A percentile compares a stretch with the other conserved stretches of the same genome.
phyloP scores from a whole-genome alignment of 768 basidiomycete species.

The Pleurotus pulmonarius region DNA sequence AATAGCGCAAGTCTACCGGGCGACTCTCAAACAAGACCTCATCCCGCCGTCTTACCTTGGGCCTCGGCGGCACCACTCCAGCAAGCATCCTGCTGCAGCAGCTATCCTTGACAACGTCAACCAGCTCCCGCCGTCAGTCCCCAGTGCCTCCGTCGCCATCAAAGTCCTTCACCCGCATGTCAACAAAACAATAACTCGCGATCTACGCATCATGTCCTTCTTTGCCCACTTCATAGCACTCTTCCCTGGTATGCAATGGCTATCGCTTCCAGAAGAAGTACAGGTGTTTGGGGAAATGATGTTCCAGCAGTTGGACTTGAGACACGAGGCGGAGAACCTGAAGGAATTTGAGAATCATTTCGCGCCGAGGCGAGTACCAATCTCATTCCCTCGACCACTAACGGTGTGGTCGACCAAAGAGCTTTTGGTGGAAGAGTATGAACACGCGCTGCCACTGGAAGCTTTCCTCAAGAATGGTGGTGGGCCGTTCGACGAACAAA shows the following conservation, averaged over 20 bases:
- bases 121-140: conserved; percentile 67
- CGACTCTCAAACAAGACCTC: conserved; percentile 77
- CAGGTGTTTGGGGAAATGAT: conserved; percentile 95
- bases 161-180: conserved; percentile 94
- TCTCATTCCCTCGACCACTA: conserved; percentile 89
- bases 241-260: conserved; percentile 93
- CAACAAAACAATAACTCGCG: conserved; percentile 75
- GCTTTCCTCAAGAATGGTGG: conserved; percentile 85
- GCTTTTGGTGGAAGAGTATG: conserved; percentile 87
- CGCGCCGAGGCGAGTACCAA: conserved; percentile 67
- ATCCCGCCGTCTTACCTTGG: conserved; percentile 82
- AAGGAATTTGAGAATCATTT: conserved; percentile 86
- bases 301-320: conserved; percentile 88
- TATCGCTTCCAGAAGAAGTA: conserved; percentile 94
- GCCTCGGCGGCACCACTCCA: conserved; percentile 58
- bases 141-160: conserved; percentile 87
- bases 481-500: conserved; percentile 83
- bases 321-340: conserved; percentile 88
- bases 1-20: conserved; percentile 97
- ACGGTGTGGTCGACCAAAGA: conserved; percentile 77
- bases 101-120: conserved; percentile 53
- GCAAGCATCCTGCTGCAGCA: conserved; percentile 32
- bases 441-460: conserved; percentile 90
- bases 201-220: conserved; percentile 93
- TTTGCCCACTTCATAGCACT: conserved; percentile 77